A percentile compares a stretch with the other conserved stretches of the same genome.
Evolutionary conservation across 208 protist genomes (phyloP).

Genomic region (Leishmania major): DNA sequence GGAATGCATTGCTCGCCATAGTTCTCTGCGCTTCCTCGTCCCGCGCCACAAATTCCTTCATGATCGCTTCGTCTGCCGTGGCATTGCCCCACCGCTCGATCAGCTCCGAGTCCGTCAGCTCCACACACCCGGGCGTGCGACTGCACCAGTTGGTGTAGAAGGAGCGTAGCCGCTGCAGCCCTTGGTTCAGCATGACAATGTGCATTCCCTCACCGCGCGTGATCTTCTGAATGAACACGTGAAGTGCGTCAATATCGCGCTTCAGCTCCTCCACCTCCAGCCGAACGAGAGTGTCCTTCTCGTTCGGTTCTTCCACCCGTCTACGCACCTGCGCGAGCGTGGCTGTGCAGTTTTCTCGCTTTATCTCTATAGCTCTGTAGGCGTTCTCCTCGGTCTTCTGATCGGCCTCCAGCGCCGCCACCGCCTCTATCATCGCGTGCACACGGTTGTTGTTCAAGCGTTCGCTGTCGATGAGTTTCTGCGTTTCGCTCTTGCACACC

Average conservation of each 20-base stretch:
- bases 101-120: constrained; percentile 26
- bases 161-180: constrained; percentile 12
- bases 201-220: constrained; percentile 26
- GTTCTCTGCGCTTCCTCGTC: constrained; percentile 16
- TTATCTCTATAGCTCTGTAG: constrained; percentile 21
- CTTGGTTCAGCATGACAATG: constrained; percentile 23
- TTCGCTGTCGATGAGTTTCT: background rate
- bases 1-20: constrained; percentile 8
- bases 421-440: background rate
- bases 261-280: constrained; percentile 16
- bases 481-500: constrained; percentile 16
- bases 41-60: constrained; percentile 15
- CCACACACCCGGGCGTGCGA: constrained; percentile 22
- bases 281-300: background rate
- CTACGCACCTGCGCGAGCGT: background rate
- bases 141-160: constrained; percentile 18
- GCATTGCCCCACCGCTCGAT: constrained; percentile 21
- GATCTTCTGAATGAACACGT: constrained; percentile 21
- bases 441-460: background rate
- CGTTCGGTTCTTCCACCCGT: constrained; percentile 3
- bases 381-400: background rate
- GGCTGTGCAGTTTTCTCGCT: constrained; percentile 21
- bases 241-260: constrained; percentile 22
- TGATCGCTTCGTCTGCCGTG: constrained; percentile 11
- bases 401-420: constrained; percentile 16